A percentile compares a stretch with the other conserved stretches of the same genome.
These are phyloP conservation scores for Chrysoporthe austroafricana DNA, from an alignment of 2,329 filamentous ascomycete species.

Conservation along the genomic window DNA sequence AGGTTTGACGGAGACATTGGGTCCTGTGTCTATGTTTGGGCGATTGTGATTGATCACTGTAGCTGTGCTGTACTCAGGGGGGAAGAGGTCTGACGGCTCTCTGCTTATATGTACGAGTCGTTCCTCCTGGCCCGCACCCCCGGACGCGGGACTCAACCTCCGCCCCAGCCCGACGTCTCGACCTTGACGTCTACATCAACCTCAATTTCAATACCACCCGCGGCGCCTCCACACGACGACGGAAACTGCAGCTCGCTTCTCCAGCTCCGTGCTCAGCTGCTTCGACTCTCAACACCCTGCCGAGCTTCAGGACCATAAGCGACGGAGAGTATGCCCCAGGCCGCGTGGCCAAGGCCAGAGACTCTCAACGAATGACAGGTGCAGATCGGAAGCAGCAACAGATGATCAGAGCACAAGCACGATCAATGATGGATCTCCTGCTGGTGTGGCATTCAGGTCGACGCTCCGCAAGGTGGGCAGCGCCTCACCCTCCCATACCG, in stretches of 20 bases:
- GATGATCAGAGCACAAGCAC: background rate
- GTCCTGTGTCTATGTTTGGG: background rate
- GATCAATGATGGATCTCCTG: background rate
- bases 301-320: background rate
- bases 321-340: background rate
- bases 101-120: background rate
- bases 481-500: background rate
- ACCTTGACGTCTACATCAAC: background rate
- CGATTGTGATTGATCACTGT: slow-evolving; percentile 12
- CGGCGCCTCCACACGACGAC: background rate
- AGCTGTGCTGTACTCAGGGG: background rate
- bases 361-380: background rate
- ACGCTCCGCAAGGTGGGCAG: background rate
- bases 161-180: no score
- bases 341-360: background rate
- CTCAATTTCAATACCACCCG: background rate
- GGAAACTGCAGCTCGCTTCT: background rate
- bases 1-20: background rate
- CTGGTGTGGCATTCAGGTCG: background rate
- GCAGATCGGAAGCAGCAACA: background rate
- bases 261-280: background rate
- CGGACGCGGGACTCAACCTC: background rate
- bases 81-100: background rate
- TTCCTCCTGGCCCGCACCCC: background rate
- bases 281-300: background rate